Conservation (phyloP, 169 alveolate genomes). For the Besnoitia besnoiti region DNA sequence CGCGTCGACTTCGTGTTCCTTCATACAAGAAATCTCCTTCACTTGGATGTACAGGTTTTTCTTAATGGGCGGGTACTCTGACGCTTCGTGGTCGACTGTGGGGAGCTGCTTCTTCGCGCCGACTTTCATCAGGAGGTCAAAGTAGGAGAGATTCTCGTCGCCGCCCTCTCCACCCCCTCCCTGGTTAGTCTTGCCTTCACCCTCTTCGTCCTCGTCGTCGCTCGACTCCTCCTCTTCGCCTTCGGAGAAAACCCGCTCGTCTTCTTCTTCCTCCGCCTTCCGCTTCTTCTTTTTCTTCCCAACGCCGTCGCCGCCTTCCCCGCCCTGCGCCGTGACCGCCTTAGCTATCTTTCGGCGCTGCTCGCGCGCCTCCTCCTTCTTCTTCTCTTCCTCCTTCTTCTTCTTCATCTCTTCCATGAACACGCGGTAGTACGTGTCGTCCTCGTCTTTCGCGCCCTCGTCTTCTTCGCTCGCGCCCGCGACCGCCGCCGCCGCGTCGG, state of each 20-base stretch:
- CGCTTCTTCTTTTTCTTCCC: not conserved
- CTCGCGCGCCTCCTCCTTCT: not conserved
- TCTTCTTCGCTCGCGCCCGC: not conserved
- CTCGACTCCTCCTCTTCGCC: constrained; percentile 52
- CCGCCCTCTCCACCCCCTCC: constrained; percentile 44
- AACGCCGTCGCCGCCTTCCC: not conserved
- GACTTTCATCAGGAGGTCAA: constrained; percentile 67
- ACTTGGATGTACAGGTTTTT: constrained; percentile 88
- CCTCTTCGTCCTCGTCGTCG: constrained; percentile 46
- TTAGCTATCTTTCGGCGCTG: not conserved
- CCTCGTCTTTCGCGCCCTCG: constrained; percentile 52
- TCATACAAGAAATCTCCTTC: constrained; percentile 85
- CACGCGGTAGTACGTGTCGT: constrained; percentile 58
- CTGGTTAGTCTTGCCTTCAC: constrained; percentile 27
- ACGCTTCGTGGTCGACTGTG: constrained; percentile 85
- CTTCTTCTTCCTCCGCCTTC: constrained; percentile 61
- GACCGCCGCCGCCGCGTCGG: constrained; percentile 8
- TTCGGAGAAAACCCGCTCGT: constrained; percentile 41
- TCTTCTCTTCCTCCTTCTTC: not conserved
- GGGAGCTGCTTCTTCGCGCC: constrained; percentile 83
- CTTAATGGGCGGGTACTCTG: constrained; percentile 85
- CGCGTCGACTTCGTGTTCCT: constrained; percentile 90
- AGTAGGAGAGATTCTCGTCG: constrained; percentile 57
- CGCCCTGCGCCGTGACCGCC: not conserved
- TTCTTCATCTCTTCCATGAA: constrained; percentile 59